Evolutionary conservation across 2,329 filamentous ascomycete species (phyloP).

Genomic region (Rutstroemia sp.): DNA sequence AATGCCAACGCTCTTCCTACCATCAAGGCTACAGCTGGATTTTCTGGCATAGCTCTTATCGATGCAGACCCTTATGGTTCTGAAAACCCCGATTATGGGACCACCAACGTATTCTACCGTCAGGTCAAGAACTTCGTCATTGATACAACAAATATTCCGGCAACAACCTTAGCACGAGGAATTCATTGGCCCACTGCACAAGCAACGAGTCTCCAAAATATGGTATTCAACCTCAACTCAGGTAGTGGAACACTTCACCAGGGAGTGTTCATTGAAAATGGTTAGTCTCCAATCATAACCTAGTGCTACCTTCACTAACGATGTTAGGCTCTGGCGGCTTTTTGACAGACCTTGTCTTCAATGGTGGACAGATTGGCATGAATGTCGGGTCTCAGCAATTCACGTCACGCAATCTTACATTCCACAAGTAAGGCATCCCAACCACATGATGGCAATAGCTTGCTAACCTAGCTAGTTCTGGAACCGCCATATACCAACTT

Average conservation of each 20-base stretch:
- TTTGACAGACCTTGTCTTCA: slow-evolving; percentile 51
- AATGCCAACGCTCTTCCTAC: slow-evolving; percentile 46
- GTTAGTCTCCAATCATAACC: slow-evolving; percentile 31
- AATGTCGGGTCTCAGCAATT: slow-evolving; percentile 60
- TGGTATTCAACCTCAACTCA: slow-evolving; percentile 48
- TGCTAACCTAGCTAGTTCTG: slow-evolving; percentile 29
- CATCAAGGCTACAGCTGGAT: slow-evolving; percentile 63
- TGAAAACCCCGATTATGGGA: slow-evolving; percentile 67
- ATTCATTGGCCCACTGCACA: slow-evolving; percentile 49
- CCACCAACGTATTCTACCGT: slow-evolving; percentile 62
- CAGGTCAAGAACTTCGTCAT: slow-evolving; percentile 58
- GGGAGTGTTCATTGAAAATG: slow-evolving; percentile 43
- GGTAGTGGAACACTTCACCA: slow-evolving; percentile 40
- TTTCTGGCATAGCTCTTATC: slow-evolving; percentile 78
- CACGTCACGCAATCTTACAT: slow-evolving; percentile 47
- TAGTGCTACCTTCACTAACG: slow-evolving; percentile 28
- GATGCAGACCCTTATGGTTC: slow-evolving; percentile 74
- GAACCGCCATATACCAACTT: slow-evolving; percentile 48
- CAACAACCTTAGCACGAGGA: slow-evolving; percentile 29
- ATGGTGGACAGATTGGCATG: slow-evolving; percentile 52
- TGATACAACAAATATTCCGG: slow-evolving; percentile 39
- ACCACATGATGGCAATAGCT: not conserved
- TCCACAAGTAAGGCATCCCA: slow-evolving; percentile 27
- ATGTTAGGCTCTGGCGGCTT: slow-evolving; percentile 45
- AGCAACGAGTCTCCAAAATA: slow-evolving; percentile 53